These are phyloP conservation scores for Diaporthe aspalathi DNA, from an alignment of 2,329 filamentous ascomycete genomes.

Conservation along the genomic window DNA sequence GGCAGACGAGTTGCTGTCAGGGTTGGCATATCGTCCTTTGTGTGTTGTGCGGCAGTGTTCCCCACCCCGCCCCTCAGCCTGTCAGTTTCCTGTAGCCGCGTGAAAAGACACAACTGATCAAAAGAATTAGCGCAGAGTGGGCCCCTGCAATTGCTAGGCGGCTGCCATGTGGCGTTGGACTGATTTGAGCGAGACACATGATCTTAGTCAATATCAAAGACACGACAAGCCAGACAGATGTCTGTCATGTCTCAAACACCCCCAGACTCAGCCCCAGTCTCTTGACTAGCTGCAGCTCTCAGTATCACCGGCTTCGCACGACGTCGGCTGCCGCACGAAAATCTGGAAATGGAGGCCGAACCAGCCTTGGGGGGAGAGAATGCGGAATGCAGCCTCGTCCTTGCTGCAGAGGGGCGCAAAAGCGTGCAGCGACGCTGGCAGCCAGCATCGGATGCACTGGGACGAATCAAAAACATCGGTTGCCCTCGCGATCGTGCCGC, in stretches of 20 bases:
- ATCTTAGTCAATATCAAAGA: constrained; percentile 37
- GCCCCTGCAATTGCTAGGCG: background rate
- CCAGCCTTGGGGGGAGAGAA: background rate
- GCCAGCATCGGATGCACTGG: constrained; percentile 14
- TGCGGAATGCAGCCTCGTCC: background rate
- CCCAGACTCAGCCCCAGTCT: constrained; percentile 1
- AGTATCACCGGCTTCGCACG: constrained; percentile 10
- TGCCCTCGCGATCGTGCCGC: constrained; percentile 18
- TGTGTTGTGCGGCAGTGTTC: constrained; percentile 15
- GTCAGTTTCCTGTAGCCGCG: background rate
- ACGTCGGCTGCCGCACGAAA: background rate
- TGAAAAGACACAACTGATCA: background rate
- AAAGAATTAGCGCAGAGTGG: background rate
- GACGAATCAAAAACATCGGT: constrained; percentile 16
- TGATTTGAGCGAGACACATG: constrained; percentile 32
- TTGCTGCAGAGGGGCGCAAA: background rate
- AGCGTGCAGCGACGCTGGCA: constrained; percentile 10
- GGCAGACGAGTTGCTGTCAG: constrained; percentile 13
- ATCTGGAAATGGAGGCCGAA: background rate
- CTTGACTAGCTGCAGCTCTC: constrained; percentile 2
- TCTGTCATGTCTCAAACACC: constrained; percentile 28
- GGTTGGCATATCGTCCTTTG: background rate
- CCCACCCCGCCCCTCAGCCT: no score
- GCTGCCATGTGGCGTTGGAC: constrained; percentile 25
- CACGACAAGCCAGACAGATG: constrained; percentile 32